A percentile compares a stretch with the other conserved stretches of the same genome.
Evolutionary conservation across 768 basidiomycete species (phyloP).

Genomic region (Naganishia friedmannii): DNA sequence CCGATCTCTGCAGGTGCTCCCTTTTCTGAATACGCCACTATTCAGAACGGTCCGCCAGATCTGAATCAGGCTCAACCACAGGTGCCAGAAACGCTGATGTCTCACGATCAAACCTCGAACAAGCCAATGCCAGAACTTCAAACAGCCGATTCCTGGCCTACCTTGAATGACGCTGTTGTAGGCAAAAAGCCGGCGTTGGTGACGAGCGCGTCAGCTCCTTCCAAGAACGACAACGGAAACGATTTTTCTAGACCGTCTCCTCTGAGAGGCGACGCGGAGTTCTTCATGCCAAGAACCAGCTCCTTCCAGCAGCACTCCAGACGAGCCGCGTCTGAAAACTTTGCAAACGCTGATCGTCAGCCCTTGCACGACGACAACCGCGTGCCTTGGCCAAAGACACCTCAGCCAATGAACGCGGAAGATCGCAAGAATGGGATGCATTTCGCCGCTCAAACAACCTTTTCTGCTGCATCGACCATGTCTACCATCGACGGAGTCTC

Average conservation of each 20-base stretch:
- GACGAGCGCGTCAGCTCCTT: too few species aligned
- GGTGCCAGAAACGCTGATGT: not conserved
- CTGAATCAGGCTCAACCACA: not conserved
- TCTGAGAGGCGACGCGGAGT: slow-evolving; percentile 14
- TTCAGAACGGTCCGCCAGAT: not conserved
- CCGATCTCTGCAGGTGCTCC: not conserved
- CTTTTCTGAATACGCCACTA: not conserved
- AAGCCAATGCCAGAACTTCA: not conserved
- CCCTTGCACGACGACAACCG: not conserved
- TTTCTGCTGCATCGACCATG: not conserved
- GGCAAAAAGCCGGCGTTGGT: slow-evolving; percentile 7
- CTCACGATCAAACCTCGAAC: not conserved
- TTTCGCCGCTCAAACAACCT: not conserved
- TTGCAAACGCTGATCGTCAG: not conserved
- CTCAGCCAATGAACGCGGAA: not conserved
- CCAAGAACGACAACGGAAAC: not conserved
- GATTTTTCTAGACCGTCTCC: not conserved
- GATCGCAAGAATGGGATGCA: not conserved
- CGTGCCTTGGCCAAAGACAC: slow-evolving; percentile 3
- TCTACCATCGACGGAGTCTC: not conserved
- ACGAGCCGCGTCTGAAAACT: not conserved
- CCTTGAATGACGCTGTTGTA: slow-evolving; percentile 7
- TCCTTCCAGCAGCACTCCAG: not conserved
- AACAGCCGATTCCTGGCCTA: not conserved
- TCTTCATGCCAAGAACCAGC: slow-evolving; percentile 9